Evolutionary conservation across 2,329 filamentous ascomycete species (phyloP).

Genomic region (Zymoseptoria ardabiliae): DNA sequence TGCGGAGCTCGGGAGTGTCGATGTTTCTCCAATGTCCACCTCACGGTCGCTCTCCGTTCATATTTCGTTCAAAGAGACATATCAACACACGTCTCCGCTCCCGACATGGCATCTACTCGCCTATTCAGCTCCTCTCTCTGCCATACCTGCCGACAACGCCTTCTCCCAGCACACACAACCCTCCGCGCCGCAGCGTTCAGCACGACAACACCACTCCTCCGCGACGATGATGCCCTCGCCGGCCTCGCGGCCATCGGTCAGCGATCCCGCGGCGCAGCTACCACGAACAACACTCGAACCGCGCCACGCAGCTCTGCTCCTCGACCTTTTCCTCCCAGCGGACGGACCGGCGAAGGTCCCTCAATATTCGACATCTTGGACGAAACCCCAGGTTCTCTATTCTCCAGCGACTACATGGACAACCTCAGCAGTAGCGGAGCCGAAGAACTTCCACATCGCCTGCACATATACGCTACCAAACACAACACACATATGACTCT

Average conservation of each 20-base stretch:
- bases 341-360: neutral
- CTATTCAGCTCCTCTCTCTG: constrained; percentile 30
- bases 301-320: constrained; percentile 71
- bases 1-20: neutral
- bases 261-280: neutral
- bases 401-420: constrained; percentile 5
- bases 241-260: neutral
- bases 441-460: constrained; percentile 56
- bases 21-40: too few relatives aligned
- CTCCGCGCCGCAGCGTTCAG: constrained; percentile 21
- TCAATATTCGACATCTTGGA: constrained; percentile 1
- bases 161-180: constrained; percentile 23
- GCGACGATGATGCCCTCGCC: neutral
- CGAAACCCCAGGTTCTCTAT: constrained; percentile 3
- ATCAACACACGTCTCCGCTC: too few relatives aligned
- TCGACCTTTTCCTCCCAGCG: constrained; percentile 53
- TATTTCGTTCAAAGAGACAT: too few relatives aligned
- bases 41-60: too few relatives aligned
- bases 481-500: constrained; percentile 96
- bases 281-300: constrained; percentile 47
- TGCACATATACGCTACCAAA: constrained; percentile 80
- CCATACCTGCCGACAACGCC: constrained; percentile 32
- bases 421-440: constrained; percentile 12
- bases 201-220: neutral
- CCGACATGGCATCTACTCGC: constrained; percentile 20